phyloP scores from a whole-genome alignment of 2,329 filamentous ascomycete species.

The Plenodomus lindquistii region DNA sequence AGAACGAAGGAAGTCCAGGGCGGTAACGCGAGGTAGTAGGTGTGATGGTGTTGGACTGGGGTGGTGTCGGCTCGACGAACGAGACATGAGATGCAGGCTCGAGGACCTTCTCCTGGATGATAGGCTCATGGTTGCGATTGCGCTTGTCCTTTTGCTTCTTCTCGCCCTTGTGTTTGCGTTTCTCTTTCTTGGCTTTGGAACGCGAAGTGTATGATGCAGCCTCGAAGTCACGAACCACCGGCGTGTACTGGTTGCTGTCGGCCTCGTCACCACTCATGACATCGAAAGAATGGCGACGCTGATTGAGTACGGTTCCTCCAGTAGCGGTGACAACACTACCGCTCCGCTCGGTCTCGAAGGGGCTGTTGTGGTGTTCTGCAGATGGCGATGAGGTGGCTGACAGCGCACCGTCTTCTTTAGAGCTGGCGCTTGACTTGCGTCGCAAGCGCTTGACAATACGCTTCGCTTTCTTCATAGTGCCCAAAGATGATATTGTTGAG shows the following conservation, averaged over 20 bases:
- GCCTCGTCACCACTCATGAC: conserved; percentile 60
- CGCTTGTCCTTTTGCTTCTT: conserved; percentile 54
- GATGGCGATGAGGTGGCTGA: conserved; percentile 54
- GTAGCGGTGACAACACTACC: conserved; percentile 25
- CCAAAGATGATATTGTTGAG: conserved; percentile 65
- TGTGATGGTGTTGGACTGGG: conserved; percentile 21
- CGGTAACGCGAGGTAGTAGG: conserved; percentile 61
- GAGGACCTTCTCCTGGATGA: conserved; percentile 29
- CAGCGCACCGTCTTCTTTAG: conserved; percentile 60
- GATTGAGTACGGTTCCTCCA: conserved; percentile 17
- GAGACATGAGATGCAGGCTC: conserved; percentile 37
- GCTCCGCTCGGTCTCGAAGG: conserved; percentile 41
- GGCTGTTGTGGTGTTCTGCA: conserved; percentile 42
- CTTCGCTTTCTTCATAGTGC: conserved; percentile 75
- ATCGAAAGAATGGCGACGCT: conserved; percentile 45
- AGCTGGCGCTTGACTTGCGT: conserved; percentile 77
- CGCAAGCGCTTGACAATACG: conserved; percentile 73
- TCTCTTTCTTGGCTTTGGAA: conserved; percentile 44
- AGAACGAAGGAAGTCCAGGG: conserved; percentile 65
- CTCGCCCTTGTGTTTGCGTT: conserved; percentile 42
- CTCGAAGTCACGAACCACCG: conserved; percentile 56
- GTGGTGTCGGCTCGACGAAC: conserved; percentile 44
- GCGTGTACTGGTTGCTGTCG: conserved; percentile 51
- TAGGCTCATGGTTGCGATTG: conserved; percentile 38
- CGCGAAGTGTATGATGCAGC: conserved; percentile 39